Evolutionary conservation across 169 alveolate species (phyloP), one percentile per base, ranked within the genome.

Genomic region (Cryptosporidium ubiquitum): DNA sequence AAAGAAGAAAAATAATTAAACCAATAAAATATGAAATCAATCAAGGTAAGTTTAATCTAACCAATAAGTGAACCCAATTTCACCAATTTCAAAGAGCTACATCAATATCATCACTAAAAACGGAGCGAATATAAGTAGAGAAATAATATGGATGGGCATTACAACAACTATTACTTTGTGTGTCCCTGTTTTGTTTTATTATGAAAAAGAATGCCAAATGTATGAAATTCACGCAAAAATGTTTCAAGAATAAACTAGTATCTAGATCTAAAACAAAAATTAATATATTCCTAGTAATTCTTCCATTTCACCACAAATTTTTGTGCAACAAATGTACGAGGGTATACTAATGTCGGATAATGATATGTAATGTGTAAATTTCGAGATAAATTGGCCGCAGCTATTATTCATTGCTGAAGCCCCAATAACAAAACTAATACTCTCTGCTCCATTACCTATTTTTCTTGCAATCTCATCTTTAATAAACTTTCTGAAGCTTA

Each of bases 131-230:
- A 23, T 57, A 7, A 68, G 84, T 20, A 58, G 86, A 44, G 85
- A 58, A 20, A 26, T 69, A 3, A 66, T 85, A 16, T 92, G 95
- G 95, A 68, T 92, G 5, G 85, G 84, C 0, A 37, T 70, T n/a
- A 92, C 95, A 1, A 35, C 91, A 5, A 71, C 74, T 23, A 61
- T 92, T 23, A 61, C 91, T 12, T 85, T 92, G 35, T 89, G 86
- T 66, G 95, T 91, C 49, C 95, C 95, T 0, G 95, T 92, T 29
- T 51, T 92, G 4, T 85, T 85, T 51, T 84, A 92, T 18, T 92
- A 92, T 69, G 95, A 92, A 68, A 84, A 79, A 12, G 95, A 92
- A 55, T 92, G 95, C 60, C 94, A 92, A 73, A 70, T 91, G 92
- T 91, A 79, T 44, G 95, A 92, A 44, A 69, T 91, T 73, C 95